phyloP scores from a whole-genome alignment of 2,329 filamentous ascomycete genomes.

The Harringtonia aguacate region DNA sequence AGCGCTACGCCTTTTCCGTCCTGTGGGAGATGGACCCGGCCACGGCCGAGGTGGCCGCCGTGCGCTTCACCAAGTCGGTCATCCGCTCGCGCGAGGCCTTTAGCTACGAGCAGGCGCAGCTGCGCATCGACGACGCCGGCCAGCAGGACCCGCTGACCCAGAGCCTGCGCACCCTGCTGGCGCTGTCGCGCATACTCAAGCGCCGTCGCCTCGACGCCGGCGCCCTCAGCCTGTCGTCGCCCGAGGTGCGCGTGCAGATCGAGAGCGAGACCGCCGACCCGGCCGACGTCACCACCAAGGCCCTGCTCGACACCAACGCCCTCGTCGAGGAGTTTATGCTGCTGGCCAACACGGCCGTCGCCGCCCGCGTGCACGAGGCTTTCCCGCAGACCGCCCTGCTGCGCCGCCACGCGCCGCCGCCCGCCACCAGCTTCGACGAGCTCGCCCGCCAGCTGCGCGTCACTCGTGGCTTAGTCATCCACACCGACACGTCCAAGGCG shows the following conservation, averaged over 20 bases:
- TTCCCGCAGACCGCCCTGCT: slow-evolving; percentile 95
- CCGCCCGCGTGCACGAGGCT: slow-evolving; percentile 76
- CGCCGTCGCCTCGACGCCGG: slow-evolving; percentile 95
- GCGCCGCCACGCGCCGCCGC: slow-evolving; percentile 82
- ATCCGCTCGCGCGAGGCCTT: slow-evolving; percentile 95
- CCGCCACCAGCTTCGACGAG: slow-evolving; percentile 94
- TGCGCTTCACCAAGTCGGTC: slow-evolving; percentile 93
- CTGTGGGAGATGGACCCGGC: slow-evolving; percentile 74
- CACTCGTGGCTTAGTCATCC: slow-evolving; percentile 54
- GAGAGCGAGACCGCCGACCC: slow-evolving; percentile 91
- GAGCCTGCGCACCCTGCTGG: slow-evolving; percentile 78
- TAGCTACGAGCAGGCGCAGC: slow-evolving; percentile 92
- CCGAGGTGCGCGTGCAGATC: slow-evolving; percentile 90
- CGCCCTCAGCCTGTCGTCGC: slow-evolving; percentile 90
- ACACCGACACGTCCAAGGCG: slow-evolving; percentile 80
- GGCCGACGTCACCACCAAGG: slow-evolving; percentile 91
- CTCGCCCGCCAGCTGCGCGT: slow-evolving; percentile 82
- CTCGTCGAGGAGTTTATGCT: slow-evolving; percentile 99
- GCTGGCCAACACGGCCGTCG: slow-evolving; percentile 92
- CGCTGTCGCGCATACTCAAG: slow-evolving; percentile 83
- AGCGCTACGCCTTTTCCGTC: slow-evolving; percentile 78
- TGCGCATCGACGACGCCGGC: slow-evolving; percentile 80
- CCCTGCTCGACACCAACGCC: slow-evolving; percentile 89
- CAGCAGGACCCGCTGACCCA: slow-evolving; percentile 83
- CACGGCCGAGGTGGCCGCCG: slow-evolving; percentile 72